These are phyloP conservation scores for Trichoderma oligosporum DNA, from an alignment of 2,329 filamentous ascomycete species.

Conservation along the genomic window DNA sequence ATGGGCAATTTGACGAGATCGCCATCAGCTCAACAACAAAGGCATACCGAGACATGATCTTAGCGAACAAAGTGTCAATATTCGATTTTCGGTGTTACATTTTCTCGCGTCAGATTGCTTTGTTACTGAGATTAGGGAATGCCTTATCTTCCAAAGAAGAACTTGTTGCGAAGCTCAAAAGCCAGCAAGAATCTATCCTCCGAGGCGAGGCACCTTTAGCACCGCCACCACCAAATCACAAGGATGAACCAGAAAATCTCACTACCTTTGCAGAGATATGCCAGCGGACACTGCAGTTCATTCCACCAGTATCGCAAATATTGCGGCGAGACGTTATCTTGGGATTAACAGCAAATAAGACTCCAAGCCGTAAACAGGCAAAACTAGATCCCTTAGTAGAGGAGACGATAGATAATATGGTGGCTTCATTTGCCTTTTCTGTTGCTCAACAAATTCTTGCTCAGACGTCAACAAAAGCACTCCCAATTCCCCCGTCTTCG, in stretches of 20 bases:
- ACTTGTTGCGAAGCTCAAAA: conserved; percentile 57
- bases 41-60: conserved; percentile 83
- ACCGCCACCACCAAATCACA: conserved; percentile 42
- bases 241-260: conserved; percentile 68
- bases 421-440: conserved; percentile 74
- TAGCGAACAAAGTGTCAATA: conserved; percentile 90
- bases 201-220: conserved; percentile 54
- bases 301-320: conserved; percentile 73
- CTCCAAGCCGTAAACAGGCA: conserved; percentile 28
- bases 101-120: conserved; percentile 79
- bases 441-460: conserved; percentile 72
- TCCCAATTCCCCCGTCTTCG: conserved; percentile 62
- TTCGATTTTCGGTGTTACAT: conserved; percentile 96
- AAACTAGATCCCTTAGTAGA: conserved; percentile 37
- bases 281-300: conserved; percentile 75
- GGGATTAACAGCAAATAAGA: conserved; percentile 48
- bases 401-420: conserved; percentile 66
- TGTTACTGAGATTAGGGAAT: conserved; percentile 81
- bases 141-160: conserved; percentile 60
- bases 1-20: conserved; percentile 47
- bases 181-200: conserved; percentile 57
- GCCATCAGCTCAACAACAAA: conserved; percentile 65
- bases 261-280: conserved; percentile 82
- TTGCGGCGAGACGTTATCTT: conserved; percentile 73
- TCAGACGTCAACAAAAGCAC: conserved; percentile 66